These are phyloP conservation scores for Vitis riparia DNA, from an alignment of 164 flowering plant species.

Conservation along the genomic window DNA sequence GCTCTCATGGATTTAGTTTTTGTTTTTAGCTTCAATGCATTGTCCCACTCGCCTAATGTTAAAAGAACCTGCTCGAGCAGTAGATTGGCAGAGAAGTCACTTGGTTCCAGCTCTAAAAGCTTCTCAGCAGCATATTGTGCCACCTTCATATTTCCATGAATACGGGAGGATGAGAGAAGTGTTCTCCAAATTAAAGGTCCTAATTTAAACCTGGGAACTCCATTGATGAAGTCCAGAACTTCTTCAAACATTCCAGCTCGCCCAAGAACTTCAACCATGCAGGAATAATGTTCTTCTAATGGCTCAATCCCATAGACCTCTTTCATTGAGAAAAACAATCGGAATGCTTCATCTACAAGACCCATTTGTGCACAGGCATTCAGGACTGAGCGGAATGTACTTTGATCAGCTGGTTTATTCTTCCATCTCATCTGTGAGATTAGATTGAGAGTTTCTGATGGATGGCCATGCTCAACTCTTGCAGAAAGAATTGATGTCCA, in stretches of 20 bases:
- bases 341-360: slow-evolving; percentile 28
- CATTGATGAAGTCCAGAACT: slow-evolving; percentile 27
- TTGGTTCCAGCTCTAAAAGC: slow-evolving; percentile 32
- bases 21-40: slow-evolving; percentile 27
- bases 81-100: slow-evolving; percentile 17
- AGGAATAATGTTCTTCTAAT: slow-evolving; percentile 28
- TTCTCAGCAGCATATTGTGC: slow-evolving; percentile 31
- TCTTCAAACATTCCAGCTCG: slow-evolving; percentile 37
- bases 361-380: slow-evolving; percentile 31
- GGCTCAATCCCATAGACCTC: slow-evolving; percentile 24
- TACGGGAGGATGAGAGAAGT: slow-evolving; percentile 32
- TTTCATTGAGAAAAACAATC: slow-evolving; percentile 25
- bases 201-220: slow-evolving; percentile 15
- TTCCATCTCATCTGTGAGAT: slow-evolving; percentile 24
- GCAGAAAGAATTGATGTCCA: slow-evolving; percentile 33
- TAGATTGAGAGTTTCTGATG: slow-evolving; percentile 28
- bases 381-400: slow-evolving; percentile 20
- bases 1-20: slow-evolving; percentile 5
- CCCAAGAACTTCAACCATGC: slow-evolving; percentile 35
- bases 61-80: slow-evolving; percentile 33
- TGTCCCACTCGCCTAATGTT: slow-evolving; percentile 32
- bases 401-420: slow-evolving; percentile 14
- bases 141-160: slow-evolving; percentile 29
- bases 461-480: slow-evolving; percentile 31
- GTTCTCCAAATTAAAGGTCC: slow-evolving; percentile 29